A percentile compares a stretch with the other conserved stretches of the same genome.
Evolutionary conservation across 2,329 filamentous ascomycete genomes (phyloP).

Genomic region (Fusarium papillatum): DNA sequence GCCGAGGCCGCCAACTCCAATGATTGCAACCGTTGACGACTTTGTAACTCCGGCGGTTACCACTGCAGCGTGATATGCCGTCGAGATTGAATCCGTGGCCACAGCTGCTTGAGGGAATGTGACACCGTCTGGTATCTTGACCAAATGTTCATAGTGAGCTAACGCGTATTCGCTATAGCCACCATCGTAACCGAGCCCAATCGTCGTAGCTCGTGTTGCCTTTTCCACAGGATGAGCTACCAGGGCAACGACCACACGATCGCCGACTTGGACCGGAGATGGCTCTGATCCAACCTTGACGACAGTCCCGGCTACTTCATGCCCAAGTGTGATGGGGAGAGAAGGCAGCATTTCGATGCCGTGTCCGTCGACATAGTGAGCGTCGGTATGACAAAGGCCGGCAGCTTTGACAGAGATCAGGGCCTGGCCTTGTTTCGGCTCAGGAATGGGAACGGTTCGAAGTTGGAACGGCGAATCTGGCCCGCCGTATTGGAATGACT

Average conservation of each 20-base stretch:
- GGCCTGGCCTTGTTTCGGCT: slow-evolving; percentile 14
- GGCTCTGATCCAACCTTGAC: slow-evolving; percentile 17
- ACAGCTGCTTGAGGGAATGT: slow-evolving; percentile 18
- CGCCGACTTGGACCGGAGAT: slow-evolving; percentile 11
- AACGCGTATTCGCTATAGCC: slow-evolving; percentile 1
- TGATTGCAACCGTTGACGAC: slow-evolving; percentile 13
- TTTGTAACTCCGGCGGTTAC: slow-evolving; percentile 1
- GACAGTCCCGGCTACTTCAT: slow-evolving; percentile 20
- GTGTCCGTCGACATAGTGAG: slow-evolving; percentile 17
- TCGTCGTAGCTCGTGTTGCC: slow-evolving; percentile 4
- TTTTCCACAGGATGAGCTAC: slow-evolving; percentile 19
- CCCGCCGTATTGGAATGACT: slow-evolving; percentile 14
- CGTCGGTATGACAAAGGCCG: slow-evolving; percentile 24
- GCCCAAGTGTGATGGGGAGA: slow-evolving; percentile 17
- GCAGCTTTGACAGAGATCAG: slow-evolving; percentile 19
- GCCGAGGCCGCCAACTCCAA: slow-evolving; percentile 19
- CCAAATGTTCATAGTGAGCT: background rate
- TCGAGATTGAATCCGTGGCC: slow-evolving; percentile 25
- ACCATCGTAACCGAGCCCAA: background rate
- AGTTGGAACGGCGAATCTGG: slow-evolving; percentile 5
- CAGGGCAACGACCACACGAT: slow-evolving; percentile 19
- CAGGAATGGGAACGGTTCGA: slow-evolving; percentile 8
- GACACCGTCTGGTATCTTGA: slow-evolving; percentile 21
- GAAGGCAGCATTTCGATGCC: slow-evolving; percentile 6
- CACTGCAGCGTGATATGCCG: slow-evolving; percentile 22